Evolutionary conservation across 805 yeast genomes (phyloP).

Genomic region (Candida patagonica): DNA sequence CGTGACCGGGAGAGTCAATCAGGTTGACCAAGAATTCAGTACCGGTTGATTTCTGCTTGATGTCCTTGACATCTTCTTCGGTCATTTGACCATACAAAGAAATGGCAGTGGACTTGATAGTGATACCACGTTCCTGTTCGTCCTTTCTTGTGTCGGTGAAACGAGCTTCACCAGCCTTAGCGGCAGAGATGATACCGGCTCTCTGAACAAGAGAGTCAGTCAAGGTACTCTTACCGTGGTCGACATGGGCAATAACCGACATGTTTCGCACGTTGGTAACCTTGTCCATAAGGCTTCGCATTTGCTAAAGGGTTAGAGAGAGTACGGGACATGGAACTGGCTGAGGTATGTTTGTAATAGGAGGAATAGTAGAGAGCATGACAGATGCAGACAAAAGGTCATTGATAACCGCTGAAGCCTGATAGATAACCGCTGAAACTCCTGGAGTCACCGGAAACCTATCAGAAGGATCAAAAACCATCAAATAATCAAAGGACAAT

Average conservation of each 20-base stretch:
- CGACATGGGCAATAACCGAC: constrained; percentile 99
- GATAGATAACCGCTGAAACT: too few relatives aligned
- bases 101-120: constrained; percentile 98
- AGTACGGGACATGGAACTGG: too few relatives aligned
- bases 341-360: too few relatives aligned
- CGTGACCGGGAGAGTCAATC: constrained; percentile 99
- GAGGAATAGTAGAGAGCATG: too few relatives aligned
- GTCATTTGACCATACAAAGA: constrained; percentile 84
- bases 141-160: constrained; percentile 99
- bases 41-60: constrained; percentile 87
- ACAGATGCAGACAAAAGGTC: too few relatives aligned
- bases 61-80: constrained; percentile 78
- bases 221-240: constrained; percentile 99
- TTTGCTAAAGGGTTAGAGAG: constrained; percentile 48
- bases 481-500: too few relatives aligned
- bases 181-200: constrained; percentile 99
- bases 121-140: constrained; percentile 99
- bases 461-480: too few relatives aligned
- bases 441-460: too few relatives aligned
- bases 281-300: constrained; percentile 98
- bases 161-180: constrained; percentile 99
- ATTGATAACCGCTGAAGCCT: too few relatives aligned
- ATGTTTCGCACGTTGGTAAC: constrained; percentile 99
- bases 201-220: constrained; percentile 98
- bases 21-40: constrained; percentile 93